Evolutionary conservation across 768 basidiomycete genomes (phyloP), one percentile per base, ranked within the genome.

Genomic region (Phlebiopsis gigantea): DNA sequence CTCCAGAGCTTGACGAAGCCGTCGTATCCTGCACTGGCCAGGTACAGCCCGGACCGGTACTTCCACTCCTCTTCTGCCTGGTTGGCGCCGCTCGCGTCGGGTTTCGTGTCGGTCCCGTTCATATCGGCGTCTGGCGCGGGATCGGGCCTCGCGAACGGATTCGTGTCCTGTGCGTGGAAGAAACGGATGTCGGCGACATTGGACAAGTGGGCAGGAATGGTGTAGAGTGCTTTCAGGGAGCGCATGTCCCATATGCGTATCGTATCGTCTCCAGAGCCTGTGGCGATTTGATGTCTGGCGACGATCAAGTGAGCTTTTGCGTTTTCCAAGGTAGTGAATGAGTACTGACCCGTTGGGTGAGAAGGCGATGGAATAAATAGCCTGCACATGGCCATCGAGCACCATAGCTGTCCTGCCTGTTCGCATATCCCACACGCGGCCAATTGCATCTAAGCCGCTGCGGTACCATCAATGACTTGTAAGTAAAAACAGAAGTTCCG

Each of bases 191-290:
- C 97, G 15, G 95, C 89, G 51, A 98, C 89, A 68, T 95, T 96
- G 54, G 90, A 94, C 31, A 88, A 80, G 75, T 99, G 97, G 0
- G 94, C 97, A 1, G 96, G 95, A 62, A 98, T 97, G 42, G 93
- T 98, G 71, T 97, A 93, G 10, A 94, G 74, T n/a, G 93, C 85
- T 63, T 88, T 93, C 29, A 97, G 79, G 15, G 90, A 88, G 39
- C 97, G 87, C 76, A 98, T 85, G 73, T 99, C 97, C 97, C 97
- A 99, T 77, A 98, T 92, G 47, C 95, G 88, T 66, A 99, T 89
- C 0, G 97, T 97, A 68, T 98, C 97, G 71, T 99, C 97, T 45
- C 91, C 93, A 4, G 94, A 87, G 34, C 96, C 97, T 0, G 97
- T 97, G 28, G 95, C 97, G 48, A 99, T 87, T 79, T 98, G 96